phyloP scores from a whole-genome alignment of 2,329 filamentous ascomycete genomes.

The Hypoxylon sp. region DNA sequence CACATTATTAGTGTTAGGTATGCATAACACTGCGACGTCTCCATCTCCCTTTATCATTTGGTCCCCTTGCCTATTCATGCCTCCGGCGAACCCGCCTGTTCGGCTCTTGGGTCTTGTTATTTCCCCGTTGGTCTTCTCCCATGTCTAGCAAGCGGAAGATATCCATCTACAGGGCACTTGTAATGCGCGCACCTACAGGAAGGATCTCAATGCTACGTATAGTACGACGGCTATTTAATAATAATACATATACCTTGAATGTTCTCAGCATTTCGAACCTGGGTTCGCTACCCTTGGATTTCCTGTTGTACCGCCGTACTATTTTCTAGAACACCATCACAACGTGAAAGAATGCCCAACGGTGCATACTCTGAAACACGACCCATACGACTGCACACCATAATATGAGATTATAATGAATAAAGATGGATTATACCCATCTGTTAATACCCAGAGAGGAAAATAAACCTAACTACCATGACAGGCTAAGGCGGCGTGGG shows the following conservation, averaged over 20 bases:
- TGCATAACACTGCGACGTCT: constrained; percentile 31
- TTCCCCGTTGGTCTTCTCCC: constrained; percentile 29
- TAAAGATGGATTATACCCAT: too few species aligned
- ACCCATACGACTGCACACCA: constrained; percentile 21
- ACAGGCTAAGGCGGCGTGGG: too few species aligned
- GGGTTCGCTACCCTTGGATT: background rate
- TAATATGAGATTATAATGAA: constrained; percentile 13
- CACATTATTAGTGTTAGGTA: constrained; percentile 16
- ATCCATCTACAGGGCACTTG: constrained; percentile 9
- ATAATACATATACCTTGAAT: constrained; percentile 25
- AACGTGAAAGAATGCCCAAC: constrained; percentile 20
- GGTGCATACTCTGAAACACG: constrained; percentile 37
- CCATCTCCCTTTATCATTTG: constrained; percentile 24
- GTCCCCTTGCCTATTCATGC: constrained; percentile 27
- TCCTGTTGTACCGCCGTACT: constrained; percentile 6
- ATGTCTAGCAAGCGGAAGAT: constrained; percentile 10
- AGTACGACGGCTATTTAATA: constrained; percentile 14
- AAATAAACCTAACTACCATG: too few species aligned
- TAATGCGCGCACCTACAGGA: constrained; percentile 8
- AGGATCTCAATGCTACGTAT: constrained; percentile 23
- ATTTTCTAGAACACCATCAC: constrained; percentile 36
- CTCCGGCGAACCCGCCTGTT: constrained; percentile 34
- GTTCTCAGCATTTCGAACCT: too few species aligned
- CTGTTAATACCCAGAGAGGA: too few species aligned
- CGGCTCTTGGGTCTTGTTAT: constrained; percentile 34